Evolutionary conservation across 768 basidiomycete species (phyloP).

Genomic region (Candolleomyces efflorescens): DNA sequence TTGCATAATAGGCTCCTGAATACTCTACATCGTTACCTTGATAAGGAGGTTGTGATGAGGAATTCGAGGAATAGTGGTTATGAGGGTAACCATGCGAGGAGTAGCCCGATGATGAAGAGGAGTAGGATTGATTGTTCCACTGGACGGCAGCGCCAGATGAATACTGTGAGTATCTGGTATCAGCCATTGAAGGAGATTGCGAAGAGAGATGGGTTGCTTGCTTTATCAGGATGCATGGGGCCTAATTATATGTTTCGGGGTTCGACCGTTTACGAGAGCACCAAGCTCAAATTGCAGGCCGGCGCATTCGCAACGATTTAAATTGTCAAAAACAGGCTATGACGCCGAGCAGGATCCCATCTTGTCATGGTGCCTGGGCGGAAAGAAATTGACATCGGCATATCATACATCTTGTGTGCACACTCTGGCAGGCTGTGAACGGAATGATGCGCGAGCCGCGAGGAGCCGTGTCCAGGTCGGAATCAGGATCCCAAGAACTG

Average conservation of each 20-base stretch:
- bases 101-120: not conserved
- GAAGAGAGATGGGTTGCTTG: not conserved
- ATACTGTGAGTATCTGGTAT: slow-evolving; percentile 8
- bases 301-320: slow-evolving; percentile 12
- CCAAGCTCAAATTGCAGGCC: slow-evolving; percentile 9
- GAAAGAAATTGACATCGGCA: slow-evolving; percentile 12
- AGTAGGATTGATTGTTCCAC: not conserved
- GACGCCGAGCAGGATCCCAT: slow-evolving; percentile 11
- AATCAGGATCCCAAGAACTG: not conserved
- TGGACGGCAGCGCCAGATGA: slow-evolving; percentile 6
- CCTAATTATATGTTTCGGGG: slow-evolving; percentile 4
- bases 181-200: slow-evolving; percentile 6
- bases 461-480: slow-evolving; percentile 9
- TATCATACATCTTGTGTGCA: slow-evolving; percentile 4
- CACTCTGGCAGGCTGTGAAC: slow-evolving; percentile 6
- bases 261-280: slow-evolving; percentile 9
- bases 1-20: slow-evolving; percentile 1
- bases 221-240: slow-evolving; percentile 2
- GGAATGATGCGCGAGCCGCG: slow-evolving; percentile 3
- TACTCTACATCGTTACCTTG: not conserved
- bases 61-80: not conserved
- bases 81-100: not conserved
- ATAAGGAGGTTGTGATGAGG: not conserved
- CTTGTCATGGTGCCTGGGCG: slow-evolving; percentile 15
- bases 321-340: slow-evolving; percentile 10